Conservation (phyloP, 371 early-diverging fungal species). For the Polyrhizophydium stewartii region DNA sequence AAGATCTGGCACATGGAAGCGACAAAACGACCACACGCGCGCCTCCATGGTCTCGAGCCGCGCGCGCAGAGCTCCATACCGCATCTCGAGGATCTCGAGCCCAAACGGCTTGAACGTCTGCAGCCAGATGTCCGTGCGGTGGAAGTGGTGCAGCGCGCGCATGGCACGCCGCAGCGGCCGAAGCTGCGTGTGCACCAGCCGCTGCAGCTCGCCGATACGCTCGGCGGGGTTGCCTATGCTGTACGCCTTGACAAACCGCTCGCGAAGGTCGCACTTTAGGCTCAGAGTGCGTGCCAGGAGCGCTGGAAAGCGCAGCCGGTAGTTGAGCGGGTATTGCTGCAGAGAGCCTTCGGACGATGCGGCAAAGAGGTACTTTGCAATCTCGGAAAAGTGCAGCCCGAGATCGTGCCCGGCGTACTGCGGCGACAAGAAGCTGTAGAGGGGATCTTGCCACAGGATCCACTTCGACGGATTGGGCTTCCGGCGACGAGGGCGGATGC, state of each 20-base stretch:
- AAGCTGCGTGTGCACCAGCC: slow-evolving; percentile 27
- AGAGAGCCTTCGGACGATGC: slow-evolving; percentile 10
- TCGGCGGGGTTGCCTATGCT: slow-evolving; percentile 34
- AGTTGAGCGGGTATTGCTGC: slow-evolving; percentile 60
- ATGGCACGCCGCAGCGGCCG: slow-evolving; percentile 41
- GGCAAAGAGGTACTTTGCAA: slow-evolving; percentile 7
- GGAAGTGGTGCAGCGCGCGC: slow-evolving; percentile 70
- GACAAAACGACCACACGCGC: slow-evolving; percentile 53
- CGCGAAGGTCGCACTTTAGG: slow-evolving; percentile 66
- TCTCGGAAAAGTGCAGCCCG: slow-evolving; percentile 55
- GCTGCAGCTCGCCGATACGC: slow-evolving; percentile 37
- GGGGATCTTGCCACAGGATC: slow-evolving; percentile 84
- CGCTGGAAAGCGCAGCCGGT: slow-evolving; percentile 62
- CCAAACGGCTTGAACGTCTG: slow-evolving; percentile 79
- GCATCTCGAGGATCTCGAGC: slow-evolving; percentile 75
- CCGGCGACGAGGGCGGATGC: slow-evolving; percentile 31
- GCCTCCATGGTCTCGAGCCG: slow-evolving; percentile 73
- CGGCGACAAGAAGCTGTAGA: slow-evolving; percentile 68
- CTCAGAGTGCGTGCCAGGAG: slow-evolving; percentile 62
- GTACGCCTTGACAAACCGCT: slow-evolving; percentile 60
- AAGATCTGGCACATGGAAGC: no score
- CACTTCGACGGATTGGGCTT: slow-evolving; percentile 79
- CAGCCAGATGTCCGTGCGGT: slow-evolving; percentile 69
- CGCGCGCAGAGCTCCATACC: slow-evolving; percentile 75
- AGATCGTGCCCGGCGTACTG: slow-evolving; percentile 66